Percentiles rank a stretch among this genome's conserved stretches.
These are phyloP conservation scores for Bauhinia variegata DNA, from an alignment of 306 rosid genomes.

Conservation along the genomic window DNA sequence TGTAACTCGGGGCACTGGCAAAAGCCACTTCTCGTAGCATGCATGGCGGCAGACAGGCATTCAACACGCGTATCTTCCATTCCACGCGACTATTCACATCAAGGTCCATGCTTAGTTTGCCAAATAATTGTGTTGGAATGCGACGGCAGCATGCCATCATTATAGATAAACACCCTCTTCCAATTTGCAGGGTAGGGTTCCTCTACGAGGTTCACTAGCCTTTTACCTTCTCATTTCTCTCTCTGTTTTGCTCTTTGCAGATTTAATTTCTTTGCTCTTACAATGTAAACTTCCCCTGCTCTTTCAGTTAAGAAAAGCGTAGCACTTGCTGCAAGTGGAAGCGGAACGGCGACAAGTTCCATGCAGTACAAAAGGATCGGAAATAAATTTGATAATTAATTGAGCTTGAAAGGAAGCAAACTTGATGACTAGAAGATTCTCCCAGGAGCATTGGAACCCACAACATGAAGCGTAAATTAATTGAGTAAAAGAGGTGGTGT, in stretches of 20 bases:
- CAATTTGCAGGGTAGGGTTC: constrained; percentile 30
- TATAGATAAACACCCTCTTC: constrained; percentile 31
- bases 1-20: background rate
- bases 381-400: background rate
- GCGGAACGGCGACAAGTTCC: constrained; percentile 12
- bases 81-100: constrained; percentile 47
- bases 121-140: too few species aligned
- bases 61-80: constrained; percentile 61
- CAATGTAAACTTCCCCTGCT: background rate
- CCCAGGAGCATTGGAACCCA: too few species aligned
- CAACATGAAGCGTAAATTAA: constrained; percentile 16
- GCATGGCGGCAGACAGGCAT: constrained; percentile 74
- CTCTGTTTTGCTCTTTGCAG: background rate
- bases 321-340: background rate
- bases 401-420: constrained; percentile 39
- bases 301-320: constrained; percentile 29
- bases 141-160: too few species aligned
- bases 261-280: background rate
- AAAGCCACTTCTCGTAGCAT: constrained; percentile 45
- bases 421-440: constrained; percentile 26
- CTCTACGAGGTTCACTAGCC: constrained; percentile 46
- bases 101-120: too few species aligned
- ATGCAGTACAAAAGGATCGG: background rate
- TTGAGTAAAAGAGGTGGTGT: background rate
- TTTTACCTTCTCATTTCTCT: background rate